Conservation (phyloP, 140 eudicot species). For the Oenanthe javanica region DNA sequence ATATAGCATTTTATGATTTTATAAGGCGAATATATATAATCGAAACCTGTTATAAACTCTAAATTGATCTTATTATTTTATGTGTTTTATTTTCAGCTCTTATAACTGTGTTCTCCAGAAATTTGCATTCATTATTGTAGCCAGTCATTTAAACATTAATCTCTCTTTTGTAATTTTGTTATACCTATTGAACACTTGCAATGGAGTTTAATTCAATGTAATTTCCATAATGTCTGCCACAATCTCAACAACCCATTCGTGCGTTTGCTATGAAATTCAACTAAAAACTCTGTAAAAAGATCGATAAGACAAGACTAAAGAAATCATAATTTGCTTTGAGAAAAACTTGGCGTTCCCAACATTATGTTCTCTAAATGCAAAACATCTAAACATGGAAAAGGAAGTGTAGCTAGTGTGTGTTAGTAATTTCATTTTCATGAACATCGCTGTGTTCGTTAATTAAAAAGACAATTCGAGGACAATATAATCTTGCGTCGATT, state of each 20-base stretch:
- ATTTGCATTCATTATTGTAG: neutral
- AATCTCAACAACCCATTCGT: slow-evolving; percentile 11
- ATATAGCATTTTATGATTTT: no score
- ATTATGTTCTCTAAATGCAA: neutral
- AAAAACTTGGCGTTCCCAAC: neutral
- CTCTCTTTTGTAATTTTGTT: no score
- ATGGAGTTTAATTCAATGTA: neutral
- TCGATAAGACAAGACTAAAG: neutral
- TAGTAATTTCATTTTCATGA: neutral
- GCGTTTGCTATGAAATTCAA: slow-evolving; percentile 6
- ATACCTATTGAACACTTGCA: neutral
- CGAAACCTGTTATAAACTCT: no score
- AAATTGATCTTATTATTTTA: no score
- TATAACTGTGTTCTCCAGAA: no score
- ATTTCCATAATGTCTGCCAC: slow-evolving; percentile 14
- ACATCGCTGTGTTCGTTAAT: neutral
- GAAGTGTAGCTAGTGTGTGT: neutral
- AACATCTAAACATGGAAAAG: neutral
- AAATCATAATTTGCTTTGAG: neutral
- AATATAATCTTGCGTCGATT: no score
- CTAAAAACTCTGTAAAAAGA: neutral
- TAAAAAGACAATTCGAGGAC: no score
- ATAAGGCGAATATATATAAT: no score
- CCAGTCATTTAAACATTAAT: neutral
- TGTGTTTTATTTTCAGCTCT: no score